Evolutionary conservation across 2,329 filamentous ascomycete genomes (phyloP).

Genomic region (Monosporascus sp.): DNA sequence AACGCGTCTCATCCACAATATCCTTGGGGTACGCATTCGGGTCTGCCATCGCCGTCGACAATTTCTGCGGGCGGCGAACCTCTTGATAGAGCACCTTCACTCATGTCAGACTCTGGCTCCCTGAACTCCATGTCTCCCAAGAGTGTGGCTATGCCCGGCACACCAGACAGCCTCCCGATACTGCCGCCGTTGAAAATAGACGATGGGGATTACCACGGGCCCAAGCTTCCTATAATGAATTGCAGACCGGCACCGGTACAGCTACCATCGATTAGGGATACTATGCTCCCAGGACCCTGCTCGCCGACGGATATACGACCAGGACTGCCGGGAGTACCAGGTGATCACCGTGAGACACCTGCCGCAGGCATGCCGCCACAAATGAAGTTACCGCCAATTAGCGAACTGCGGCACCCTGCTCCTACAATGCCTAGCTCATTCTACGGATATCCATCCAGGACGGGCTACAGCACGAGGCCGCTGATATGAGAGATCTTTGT

Average conservation of each 20-base stretch:
- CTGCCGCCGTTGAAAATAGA: conserved; percentile 15
- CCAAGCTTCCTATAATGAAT: conserved; percentile 1
- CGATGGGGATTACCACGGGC: conserved; percentile 7
- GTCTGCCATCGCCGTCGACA: conserved; percentile 25
- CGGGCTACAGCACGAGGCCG: too few species aligned
- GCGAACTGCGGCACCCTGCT: background rate
- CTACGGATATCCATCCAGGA: background rate
- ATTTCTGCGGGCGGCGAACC: conserved; percentile 49
- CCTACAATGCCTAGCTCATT: background rate
- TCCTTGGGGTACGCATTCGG: conserved; percentile 14
- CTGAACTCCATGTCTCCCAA: conserved; percentile 56
- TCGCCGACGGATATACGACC: conserved; percentile 20
- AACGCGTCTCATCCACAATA: conserved; percentile 6
- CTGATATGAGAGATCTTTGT: too few species aligned
- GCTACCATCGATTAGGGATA: conserved; percentile 24
- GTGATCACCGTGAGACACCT: background rate
- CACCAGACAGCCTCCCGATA: conserved; percentile 36
- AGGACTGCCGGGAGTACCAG: background rate
- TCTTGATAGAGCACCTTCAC: conserved; percentile 59
- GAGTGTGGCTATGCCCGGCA: conserved; percentile 30
- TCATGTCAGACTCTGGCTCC: conserved; percentile 66
- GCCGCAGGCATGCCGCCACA: background rate
- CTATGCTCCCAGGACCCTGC: conserved; percentile 30
- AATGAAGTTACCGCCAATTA: background rate
- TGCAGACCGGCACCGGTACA: conserved; percentile 2